phyloP scores from a whole-genome alignment of 306 rosid genomes.

The Crotalaria pallida region DNA sequence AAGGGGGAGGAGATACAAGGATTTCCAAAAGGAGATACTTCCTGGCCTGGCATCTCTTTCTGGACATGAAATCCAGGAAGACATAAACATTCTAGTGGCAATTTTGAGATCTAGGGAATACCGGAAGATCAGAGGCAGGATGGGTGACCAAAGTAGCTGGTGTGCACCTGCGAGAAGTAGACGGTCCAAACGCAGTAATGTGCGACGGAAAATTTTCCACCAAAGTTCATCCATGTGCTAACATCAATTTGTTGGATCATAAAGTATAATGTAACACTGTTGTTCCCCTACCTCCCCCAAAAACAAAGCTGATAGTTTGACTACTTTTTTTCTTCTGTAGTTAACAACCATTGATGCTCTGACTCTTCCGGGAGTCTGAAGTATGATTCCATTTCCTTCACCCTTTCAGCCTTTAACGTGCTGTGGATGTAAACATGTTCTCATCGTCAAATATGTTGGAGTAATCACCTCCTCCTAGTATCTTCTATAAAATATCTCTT shows the following conservation, averaged over 20 bases:
- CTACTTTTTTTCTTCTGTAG: neutral
- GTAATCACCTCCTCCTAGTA: no score
- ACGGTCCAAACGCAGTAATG: slow-evolving; percentile 31
- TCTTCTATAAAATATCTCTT: neutral
- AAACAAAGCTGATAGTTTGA: neutral
- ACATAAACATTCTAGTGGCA: slow-evolving; percentile 48
- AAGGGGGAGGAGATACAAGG: slow-evolving; percentile 58
- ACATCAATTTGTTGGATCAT: neutral
- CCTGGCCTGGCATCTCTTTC: slow-evolving; percentile 59
- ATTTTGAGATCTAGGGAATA: slow-evolving; percentile 60
- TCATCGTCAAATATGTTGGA: no score
- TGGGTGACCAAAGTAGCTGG: slow-evolving; percentile 37
- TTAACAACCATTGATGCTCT: neutral
- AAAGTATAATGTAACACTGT: neutral
- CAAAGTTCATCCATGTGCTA: neutral
- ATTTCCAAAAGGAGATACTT: slow-evolving; percentile 58
- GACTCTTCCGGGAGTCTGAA: neutral
- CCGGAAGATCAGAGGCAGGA: slow-evolving; percentile 32
- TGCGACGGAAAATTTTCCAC: slow-evolving; percentile 18
- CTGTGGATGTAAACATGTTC: neutral
- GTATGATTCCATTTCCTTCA: neutral
- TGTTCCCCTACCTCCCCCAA: neutral
- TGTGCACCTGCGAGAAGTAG: slow-evolving; percentile 40
- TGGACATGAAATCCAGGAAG: slow-evolving; percentile 51
- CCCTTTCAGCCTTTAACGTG: neutral